phyloP scores from a whole-genome alignment of 768 basidiomycete species.

The Jaapia argillacea region DNA sequence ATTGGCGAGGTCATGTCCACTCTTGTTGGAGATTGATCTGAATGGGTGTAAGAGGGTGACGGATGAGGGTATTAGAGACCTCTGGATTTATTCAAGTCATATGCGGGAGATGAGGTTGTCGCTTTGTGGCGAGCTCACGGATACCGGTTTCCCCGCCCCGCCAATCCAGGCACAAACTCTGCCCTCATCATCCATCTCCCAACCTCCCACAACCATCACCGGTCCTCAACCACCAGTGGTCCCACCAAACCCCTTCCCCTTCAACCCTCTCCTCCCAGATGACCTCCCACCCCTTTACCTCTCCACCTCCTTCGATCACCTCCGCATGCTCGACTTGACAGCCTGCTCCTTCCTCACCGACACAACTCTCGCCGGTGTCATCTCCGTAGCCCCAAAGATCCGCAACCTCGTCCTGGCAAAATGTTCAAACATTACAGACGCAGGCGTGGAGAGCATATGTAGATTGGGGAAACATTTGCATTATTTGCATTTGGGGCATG shows the following conservation, averaged over 20 bases:
- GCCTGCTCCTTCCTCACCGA: constrained; percentile 77
- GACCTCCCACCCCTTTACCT: constrained; percentile 61
- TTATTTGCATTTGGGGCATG: constrained; percentile 93
- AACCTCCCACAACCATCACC: not conserved
- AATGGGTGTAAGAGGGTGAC: constrained; percentile 74
- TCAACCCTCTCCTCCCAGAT: constrained; percentile 22
- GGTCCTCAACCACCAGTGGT: not conserved
- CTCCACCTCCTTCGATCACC: constrained; percentile 60
- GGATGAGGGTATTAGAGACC: constrained; percentile 66
- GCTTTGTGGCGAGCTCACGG: constrained; percentile 68
- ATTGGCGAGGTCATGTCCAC: constrained; percentile 69
- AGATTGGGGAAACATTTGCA: constrained; percentile 87
- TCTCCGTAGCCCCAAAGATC: constrained; percentile 73
- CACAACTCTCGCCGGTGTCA: constrained; percentile 72
- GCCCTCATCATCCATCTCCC: constrained; percentile 37
- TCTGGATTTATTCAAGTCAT: constrained; percentile 71
- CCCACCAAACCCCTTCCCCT: constrained; percentile 21
- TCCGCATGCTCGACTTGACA: constrained; percentile 91
- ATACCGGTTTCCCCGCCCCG: constrained; percentile 77
- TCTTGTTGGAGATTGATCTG: constrained; percentile 92
- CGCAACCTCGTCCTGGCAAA: constrained; percentile 84
- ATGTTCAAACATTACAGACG: constrained; percentile 71
- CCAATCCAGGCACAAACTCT: constrained; percentile 31
- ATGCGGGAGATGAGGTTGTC: constrained; percentile 90
- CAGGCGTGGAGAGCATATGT: constrained; percentile 75